Conservation (phyloP, 345 rosid genomes). For the Excoecaria agallocha region DNA sequence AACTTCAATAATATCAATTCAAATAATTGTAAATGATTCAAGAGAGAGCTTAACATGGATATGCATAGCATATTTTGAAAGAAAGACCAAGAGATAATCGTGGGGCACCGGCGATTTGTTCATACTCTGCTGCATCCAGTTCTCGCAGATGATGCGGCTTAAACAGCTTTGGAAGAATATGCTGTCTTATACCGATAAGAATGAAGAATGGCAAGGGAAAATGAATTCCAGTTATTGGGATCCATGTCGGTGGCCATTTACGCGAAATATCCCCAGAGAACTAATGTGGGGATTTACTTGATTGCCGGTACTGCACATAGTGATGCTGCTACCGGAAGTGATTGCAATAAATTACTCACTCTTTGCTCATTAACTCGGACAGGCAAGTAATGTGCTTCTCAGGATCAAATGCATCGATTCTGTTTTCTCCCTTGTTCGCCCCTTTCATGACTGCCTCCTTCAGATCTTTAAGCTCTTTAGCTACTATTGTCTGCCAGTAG, state of each 20-base stretch:
- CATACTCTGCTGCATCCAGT: slow-evolving; percentile 81
- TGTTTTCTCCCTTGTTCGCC: slow-evolving; percentile 30
- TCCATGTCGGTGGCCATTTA: too few species aligned
- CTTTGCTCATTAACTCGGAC: slow-evolving; percentile 84
- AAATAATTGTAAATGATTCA: background rate
- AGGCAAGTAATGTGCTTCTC: slow-evolving; percentile 80
- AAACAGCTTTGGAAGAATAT: slow-evolving; percentile 63
- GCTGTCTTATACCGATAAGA: slow-evolving; percentile 65
- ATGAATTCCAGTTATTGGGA: slow-evolving; percentile 77
- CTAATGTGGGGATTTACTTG: too few species aligned
- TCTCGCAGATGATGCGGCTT: slow-evolving; percentile 44
- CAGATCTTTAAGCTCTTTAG: slow-evolving; percentile 59
- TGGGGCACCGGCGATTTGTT: slow-evolving; percentile 56
- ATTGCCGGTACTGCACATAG: too few species aligned
- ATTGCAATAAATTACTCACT: too few species aligned
- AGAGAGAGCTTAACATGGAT: too few species aligned
- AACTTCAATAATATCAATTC: background rate
- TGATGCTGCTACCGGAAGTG: too few species aligned
- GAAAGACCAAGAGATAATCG: slow-evolving; percentile 37
- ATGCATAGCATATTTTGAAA: slow-evolving; percentile 21
- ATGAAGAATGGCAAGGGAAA: slow-evolving; percentile 85
- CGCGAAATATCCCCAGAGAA: too few species aligned
- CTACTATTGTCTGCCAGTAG: slow-evolving; percentile 35
- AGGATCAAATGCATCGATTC: slow-evolving; percentile 50
- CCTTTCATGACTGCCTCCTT: slow-evolving; percentile 65